Evolutionary conservation across 176 grass and related monocot genomes (phyloP).

Genomic region (Cenchrus fungigraminus): DNA sequence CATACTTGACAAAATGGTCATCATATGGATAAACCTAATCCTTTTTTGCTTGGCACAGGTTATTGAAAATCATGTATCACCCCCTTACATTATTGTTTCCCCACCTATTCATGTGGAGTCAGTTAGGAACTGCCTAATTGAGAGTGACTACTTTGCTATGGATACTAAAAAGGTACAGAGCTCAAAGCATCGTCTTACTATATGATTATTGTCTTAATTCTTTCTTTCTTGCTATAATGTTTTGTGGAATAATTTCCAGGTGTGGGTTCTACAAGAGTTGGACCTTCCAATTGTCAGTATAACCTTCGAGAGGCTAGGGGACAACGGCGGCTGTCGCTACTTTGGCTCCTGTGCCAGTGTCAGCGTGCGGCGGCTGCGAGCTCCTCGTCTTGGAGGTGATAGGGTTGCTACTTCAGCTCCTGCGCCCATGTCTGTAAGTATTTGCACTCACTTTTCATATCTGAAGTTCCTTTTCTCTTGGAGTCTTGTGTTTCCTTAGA

Average conservation of each 20-base stretch:
- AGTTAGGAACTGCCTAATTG: conserved; percentile 52
- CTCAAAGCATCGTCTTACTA: neutral
- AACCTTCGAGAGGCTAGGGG: conserved; percentile 19
- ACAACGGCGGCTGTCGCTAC: no score
- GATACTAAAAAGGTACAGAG: conserved; percentile 67
- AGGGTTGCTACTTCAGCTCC: no score
- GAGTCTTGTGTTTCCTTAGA: no score
- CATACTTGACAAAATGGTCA: neutral
- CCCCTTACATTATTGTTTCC: conserved; percentile 69
- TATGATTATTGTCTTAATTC: neutral
- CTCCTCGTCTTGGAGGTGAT: no score
- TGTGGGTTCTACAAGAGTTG: conserved; percentile 83
- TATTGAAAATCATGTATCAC: conserved; percentile 37
- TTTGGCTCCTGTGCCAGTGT: no score
- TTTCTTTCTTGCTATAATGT: neutral
- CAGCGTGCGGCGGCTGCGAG: no score
- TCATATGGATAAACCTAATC: conserved; percentile 3
- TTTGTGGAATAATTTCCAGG: conserved; percentile 45
- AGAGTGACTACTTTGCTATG: conserved; percentile 80
- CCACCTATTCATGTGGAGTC: conserved; percentile 51
- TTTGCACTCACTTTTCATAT: no score
- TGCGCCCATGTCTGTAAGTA: no score
- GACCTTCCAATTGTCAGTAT: conserved; percentile 73
- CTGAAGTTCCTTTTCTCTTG: no score
- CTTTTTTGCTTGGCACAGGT: neutral